phyloP scores from a whole-genome alignment of 2,329 filamentous ascomycete species.

The Phialocephala sp. region DNA sequence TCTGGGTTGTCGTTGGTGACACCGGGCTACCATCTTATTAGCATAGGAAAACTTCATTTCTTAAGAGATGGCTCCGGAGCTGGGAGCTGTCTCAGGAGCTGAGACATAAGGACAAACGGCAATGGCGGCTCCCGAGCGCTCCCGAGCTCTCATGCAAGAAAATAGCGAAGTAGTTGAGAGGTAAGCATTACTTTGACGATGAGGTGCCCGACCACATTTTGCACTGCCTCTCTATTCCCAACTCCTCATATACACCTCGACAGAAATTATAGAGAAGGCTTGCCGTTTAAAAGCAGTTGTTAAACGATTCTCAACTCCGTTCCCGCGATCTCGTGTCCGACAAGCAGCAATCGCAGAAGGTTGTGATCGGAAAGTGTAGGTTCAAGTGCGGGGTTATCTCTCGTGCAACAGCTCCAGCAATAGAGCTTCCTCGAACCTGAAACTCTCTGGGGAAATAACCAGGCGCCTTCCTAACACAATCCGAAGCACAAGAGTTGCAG shows the following conservation, averaged over 20 bases:
- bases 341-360: too few relatives aligned
- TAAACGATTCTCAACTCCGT: neutral
- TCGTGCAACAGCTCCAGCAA: conserved; percentile 7
- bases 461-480: neutral
- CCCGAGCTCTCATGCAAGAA: too few relatives aligned
- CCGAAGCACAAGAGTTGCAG: neutral
- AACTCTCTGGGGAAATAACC: neutral
- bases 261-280: neutral
- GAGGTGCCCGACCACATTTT: conserved; percentile 31
- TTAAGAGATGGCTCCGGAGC: too few relatives aligned
- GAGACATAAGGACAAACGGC: too few relatives aligned
- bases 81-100: too few relatives aligned
- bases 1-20: conserved; percentile 31
- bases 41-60: too few relatives aligned
- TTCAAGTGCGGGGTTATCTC: conserved; percentile 8
- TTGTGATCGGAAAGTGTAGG: too few relatives aligned
- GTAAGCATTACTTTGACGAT: conserved; percentile 16
- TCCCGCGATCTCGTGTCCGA: too few relatives aligned
- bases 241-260: neutral
- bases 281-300: neutral
- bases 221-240: conserved; percentile 1
- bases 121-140: too few relatives aligned
- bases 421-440: neutral
- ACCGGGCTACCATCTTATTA: conserved; percentile 15
- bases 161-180: too few relatives aligned